These are phyloP conservation scores for Posidonia oceanica DNA, from an alignment of 116 monocot genomes.

Conservation along the genomic window DNA sequence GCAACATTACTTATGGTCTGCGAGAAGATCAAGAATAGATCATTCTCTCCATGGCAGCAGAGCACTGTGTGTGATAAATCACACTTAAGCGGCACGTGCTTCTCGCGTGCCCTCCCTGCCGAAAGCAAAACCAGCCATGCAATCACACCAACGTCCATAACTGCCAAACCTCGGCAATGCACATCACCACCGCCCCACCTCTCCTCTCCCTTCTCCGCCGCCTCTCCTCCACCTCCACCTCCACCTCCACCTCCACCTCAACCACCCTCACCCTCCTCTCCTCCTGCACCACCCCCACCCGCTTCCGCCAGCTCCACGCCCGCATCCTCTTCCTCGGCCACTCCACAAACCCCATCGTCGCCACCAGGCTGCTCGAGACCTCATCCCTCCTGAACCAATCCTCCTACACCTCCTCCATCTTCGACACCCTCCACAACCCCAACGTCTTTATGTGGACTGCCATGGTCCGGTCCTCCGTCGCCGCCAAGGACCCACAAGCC, in stretches of 20 bases:
- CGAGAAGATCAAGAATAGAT: too few species aligned
- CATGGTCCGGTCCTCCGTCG: constrained; percentile 27
- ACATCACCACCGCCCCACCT: not conserved
- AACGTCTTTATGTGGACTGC: constrained; percentile 35
- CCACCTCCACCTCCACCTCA: not conserved
- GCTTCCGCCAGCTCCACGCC: constrained; percentile 22
- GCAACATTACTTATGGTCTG: too few species aligned
- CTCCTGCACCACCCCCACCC: constrained; percentile 8
- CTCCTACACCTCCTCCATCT: constrained; percentile 14
- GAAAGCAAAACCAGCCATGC: too few species aligned
- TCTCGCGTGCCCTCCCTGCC: too few species aligned
- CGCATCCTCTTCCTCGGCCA: constrained; percentile 23
- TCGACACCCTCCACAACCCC: constrained; percentile 14
- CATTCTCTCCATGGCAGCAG: too few species aligned
- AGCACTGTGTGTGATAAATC: too few species aligned
- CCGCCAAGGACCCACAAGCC: not conserved
- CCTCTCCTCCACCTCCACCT: not conserved
- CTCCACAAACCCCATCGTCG: constrained; percentile 14
- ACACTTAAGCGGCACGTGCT: too few species aligned
- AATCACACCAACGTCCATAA: too few species aligned
- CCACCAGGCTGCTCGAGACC: constrained; percentile 17
- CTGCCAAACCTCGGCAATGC: too few species aligned
- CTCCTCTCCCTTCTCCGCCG: not conserved
- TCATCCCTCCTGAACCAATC: constrained; percentile 12
- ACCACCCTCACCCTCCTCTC: constrained; percentile 9